Base-by-base conservation (phyloP, 1,139 yeast species). In the Yamadazyma dendronema region DNA sequence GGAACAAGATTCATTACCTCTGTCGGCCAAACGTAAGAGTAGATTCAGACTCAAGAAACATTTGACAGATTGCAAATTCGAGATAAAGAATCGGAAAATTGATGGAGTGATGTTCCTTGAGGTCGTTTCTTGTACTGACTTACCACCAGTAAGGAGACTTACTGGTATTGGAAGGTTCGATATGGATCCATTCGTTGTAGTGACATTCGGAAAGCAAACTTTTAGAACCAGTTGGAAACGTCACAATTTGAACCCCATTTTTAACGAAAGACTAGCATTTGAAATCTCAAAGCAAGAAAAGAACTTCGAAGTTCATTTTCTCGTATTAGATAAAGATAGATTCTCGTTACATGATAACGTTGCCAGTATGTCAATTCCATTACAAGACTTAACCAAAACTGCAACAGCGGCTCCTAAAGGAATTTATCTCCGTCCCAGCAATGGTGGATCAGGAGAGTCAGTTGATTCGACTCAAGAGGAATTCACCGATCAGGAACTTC, bases 181-280 rank as follows among this genome's bases (percentile, higher is more conserved):
- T 57, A 87, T 92, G 95, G 98, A 92, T 54, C 97, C 98, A 0
- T 92, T 90, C 62, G 95, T 90, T 4, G 92, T 90, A 13, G 82
- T 87, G 0, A 82, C 96, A 0, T 88, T 90, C 58, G 97, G 97
- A 10, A 84, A 86, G 53, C 84, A 84, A 46, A 88, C 94, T 0
- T 90, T 80, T 57, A 76, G 95, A 48, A 89, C 97, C 0, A 83
- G 92, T 17, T 84, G 89, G 81, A 77, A 82, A 49, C 77, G 88
- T 21, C 97, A 90, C 54, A 84, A 87, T 1, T 61, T 88, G 36
- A 84, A 83, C 41, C 98, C 98, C 0, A 73, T 81, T 1, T 92
- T 81, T 57, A 82, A 87, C 54, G 96, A 90, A 59, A 65, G 84
- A 48, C 63, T 90, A 29, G 82, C 92, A 2, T 83, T 92, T 56